A percentile compares a stretch with the other conserved stretches of the same genome.
Conservation (phyloP, 208 protist genomes). For the Naegleria gruberi region DNA sequence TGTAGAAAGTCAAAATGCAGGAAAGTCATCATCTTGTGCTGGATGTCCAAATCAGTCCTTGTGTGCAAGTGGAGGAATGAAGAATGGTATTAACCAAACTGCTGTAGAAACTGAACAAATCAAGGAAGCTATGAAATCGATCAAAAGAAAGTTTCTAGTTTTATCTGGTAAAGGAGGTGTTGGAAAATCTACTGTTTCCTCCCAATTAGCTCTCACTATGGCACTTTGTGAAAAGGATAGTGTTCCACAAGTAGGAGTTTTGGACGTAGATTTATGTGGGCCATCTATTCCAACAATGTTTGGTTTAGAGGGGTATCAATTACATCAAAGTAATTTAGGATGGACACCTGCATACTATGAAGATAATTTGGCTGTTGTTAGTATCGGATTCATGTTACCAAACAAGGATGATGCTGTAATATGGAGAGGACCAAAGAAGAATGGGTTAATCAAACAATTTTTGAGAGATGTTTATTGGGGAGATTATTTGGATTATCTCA, state of each 20-base stretch:
- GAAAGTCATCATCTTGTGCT: constrained; percentile 83
- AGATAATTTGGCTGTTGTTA: constrained; percentile 92
- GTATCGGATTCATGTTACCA: constrained; percentile 92
- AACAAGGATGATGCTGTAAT: constrained; percentile 94
- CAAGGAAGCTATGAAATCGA: constrained; percentile 53
- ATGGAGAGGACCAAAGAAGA: constrained; percentile 94
- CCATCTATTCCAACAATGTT: constrained; percentile 79
- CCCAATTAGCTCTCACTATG: constrained; percentile 72
- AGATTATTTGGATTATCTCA: constrained; percentile 86
- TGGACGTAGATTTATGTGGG: constrained; percentile 99
- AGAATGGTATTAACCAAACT: constrained; percentile 46
- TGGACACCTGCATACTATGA: constrained; percentile 89
- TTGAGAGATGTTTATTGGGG: constrained; percentile 95
- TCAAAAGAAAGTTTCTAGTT: constrained; percentile 73
- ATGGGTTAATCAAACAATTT: constrained; percentile 97
- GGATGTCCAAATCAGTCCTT: constrained; percentile 95
- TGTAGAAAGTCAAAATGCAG: constrained; percentile 76
- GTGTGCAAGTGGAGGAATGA: constrained; percentile 78
- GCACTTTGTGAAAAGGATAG: constrained; percentile 41
- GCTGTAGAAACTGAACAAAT: constrained; percentile 80
- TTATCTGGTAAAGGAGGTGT: constrained; percentile 79
- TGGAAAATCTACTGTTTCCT: constrained; percentile 84
- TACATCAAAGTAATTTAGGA: constrained; percentile 74
- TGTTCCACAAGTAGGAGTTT: constrained; percentile 77
- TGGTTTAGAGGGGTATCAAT: constrained; percentile 66